phyloP scores from a whole-genome alignment of 257 asterid species.

The Solanum okadae region DNA sequence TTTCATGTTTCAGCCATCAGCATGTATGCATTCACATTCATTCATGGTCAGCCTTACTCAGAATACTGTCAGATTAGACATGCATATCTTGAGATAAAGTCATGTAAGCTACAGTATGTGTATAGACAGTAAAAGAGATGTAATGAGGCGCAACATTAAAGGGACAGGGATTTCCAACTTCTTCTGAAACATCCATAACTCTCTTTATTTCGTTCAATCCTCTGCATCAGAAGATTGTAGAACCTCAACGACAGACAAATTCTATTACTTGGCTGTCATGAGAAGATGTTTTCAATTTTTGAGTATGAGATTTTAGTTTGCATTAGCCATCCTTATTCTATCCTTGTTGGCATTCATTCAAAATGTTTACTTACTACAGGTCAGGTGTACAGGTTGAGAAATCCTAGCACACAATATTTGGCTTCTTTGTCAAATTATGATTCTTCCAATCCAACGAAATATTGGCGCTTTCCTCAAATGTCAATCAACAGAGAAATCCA shows the following conservation, averaged over 20 bases:
- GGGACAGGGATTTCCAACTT: not conserved
- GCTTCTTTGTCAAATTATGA: slow-evolving; percentile 53
- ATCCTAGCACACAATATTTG: slow-evolving; percentile 65
- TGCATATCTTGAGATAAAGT: not conserved
- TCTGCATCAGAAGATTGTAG: not conserved
- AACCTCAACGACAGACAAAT: not conserved
- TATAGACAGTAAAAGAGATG: not conserved
- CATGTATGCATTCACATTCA: not conserved
- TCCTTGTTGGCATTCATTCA: not conserved
- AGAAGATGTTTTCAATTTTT: not conserved
- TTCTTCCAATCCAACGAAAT: slow-evolving; percentile 80
- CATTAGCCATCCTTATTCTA: not conserved
- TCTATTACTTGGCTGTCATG: not conserved
- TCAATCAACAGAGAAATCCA: slow-evolving; percentile 22
- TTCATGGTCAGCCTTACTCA: not conserved
- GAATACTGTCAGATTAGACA: not conserved
- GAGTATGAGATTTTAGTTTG: not conserved
- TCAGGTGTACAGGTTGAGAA: slow-evolving; percentile 67
- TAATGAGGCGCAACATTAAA: not conserved
- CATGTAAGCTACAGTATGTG: not conserved
- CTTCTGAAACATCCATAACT: not conserved
- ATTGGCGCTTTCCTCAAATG: slow-evolving; percentile 75
- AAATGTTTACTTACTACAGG: slow-evolving; percentile 31
- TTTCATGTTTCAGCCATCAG: not conserved
- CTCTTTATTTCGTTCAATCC: not conserved